These are phyloP conservation scores for Asterionellopsis glacialis DNA, from an alignment of 108 stramenopile genomes.

Conservation along the genomic window DNA sequence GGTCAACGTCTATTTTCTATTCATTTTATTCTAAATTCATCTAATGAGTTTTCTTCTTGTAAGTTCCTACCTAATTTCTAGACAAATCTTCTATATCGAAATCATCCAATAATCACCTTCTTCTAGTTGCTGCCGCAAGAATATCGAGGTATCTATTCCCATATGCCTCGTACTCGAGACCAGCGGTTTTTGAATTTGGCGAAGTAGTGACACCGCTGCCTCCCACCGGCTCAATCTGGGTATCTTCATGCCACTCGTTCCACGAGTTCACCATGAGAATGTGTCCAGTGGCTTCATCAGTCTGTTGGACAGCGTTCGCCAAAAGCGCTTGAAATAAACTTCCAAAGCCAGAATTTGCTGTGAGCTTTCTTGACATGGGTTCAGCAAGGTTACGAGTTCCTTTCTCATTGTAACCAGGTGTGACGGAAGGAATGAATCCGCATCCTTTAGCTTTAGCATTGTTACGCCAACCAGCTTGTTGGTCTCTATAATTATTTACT, in stretches of 20 bases:
- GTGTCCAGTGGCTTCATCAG: conserved; percentile 18
- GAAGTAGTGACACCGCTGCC: not conserved
- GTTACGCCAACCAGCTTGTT: not conserved
- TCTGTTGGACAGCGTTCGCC: conserved; percentile 14
- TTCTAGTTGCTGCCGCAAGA: not conserved
- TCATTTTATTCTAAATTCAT: not conserved
- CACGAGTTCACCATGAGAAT: conserved; percentile 24
- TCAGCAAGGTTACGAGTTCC: conserved; percentile 2
- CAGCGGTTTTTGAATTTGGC: conserved; percentile 9
- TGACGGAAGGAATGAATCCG: not conserved
- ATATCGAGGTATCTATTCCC: conserved; percentile 20
- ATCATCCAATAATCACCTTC: not conserved
- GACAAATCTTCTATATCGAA: no score
- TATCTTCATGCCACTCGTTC: conserved; percentile 35
- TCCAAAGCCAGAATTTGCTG: conserved; percentile 10
- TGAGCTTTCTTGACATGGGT: conserved; percentile 26
- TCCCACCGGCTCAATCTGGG: conserved; percentile 22
- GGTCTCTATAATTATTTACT: conserved; percentile 12
- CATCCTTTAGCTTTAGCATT: not conserved
- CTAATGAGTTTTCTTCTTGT: no score
- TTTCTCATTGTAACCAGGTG: not conserved
- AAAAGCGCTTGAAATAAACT: conserved; percentile 24
- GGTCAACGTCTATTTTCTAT: no score
- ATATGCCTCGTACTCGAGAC: conserved; percentile 23
- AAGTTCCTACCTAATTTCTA: no score